phyloP scores from a whole-genome alignment of 495 filamentous ascomycete genomes.

The Aspergillus bertholletiae region DNA sequence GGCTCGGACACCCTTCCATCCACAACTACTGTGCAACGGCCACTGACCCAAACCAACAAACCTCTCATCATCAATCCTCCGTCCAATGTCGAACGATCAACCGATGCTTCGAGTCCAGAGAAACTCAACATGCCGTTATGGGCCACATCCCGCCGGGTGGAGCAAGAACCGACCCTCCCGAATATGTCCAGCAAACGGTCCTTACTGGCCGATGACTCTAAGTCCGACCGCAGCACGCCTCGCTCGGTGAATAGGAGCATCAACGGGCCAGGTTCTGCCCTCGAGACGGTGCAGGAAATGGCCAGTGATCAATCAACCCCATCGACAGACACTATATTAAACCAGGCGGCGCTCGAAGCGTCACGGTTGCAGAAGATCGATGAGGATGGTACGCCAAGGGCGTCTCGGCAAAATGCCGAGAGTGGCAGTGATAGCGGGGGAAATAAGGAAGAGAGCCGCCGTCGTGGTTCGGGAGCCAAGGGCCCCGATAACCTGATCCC shows the following conservation, averaged over 20 bases:
- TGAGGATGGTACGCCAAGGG: slow-evolving; percentile 37
- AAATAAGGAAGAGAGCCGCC: slow-evolving; percentile 37
- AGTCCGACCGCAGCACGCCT: slow-evolving; percentile 32
- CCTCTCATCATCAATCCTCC: slow-evolving; percentile 52
- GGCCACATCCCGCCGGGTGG: slow-evolving; percentile 46
- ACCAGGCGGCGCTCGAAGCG: slow-evolving; percentile 27
- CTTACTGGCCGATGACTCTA: slow-evolving; percentile 27
- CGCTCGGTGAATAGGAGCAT: slow-evolving; percentile 53
- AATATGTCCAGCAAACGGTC: slow-evolving; percentile 45
- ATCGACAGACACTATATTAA: slow-evolving; percentile 44
- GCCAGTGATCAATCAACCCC: slow-evolving; percentile 78
- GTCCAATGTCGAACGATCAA: slow-evolving; percentile 48
- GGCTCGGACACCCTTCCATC: slow-evolving; percentile 48
- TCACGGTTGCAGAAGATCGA: slow-evolving; percentile 34
- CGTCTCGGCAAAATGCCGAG: slow-evolving; percentile 31
- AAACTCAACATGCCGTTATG: slow-evolving; percentile 63
- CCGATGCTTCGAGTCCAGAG: slow-evolving; percentile 58
- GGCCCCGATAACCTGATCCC: slow-evolving; percentile 34
- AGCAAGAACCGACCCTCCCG: slow-evolving; percentile 33
- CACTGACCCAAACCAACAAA: slow-evolving; percentile 60
- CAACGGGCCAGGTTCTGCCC: slow-evolving; percentile 61
- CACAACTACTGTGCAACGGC: slow-evolving; percentile 58
- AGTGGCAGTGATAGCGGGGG: slow-evolving; percentile 52
- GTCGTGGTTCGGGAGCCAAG: slow-evolving; percentile 21
- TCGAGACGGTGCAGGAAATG: slow-evolving; percentile 90